Conservation (phyloP, 805 yeast species). For the Starmera amethionina region DNA sequence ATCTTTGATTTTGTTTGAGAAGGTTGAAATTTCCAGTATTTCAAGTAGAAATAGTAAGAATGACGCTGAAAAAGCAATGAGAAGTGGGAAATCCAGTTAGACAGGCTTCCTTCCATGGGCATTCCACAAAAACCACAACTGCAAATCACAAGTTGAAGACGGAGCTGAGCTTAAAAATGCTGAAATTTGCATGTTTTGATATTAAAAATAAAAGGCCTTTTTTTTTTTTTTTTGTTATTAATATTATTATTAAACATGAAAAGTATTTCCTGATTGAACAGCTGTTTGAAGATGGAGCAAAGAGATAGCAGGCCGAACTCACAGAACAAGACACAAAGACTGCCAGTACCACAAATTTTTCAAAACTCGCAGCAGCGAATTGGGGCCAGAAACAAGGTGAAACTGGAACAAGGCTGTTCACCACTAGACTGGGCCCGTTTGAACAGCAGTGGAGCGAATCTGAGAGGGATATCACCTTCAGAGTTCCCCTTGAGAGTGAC, state of each 20-base stretch:
- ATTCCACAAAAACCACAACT: too few relatives aligned
- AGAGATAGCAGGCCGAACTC: not conserved
- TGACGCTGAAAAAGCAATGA: too few relatives aligned
- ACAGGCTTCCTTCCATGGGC: too few relatives aligned
- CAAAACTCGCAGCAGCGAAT: not conserved
- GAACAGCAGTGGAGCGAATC: slow-evolving; percentile 35
- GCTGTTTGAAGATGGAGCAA: not conserved
- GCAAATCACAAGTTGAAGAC: too few relatives aligned
- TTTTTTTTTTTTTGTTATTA: too few relatives aligned
- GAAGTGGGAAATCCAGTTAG: too few relatives aligned
- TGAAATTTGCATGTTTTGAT: too few relatives aligned
- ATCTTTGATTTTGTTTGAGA: not conserved
- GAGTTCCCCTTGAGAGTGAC: slow-evolving; percentile 52
- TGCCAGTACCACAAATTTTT: not conserved
- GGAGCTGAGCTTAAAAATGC: too few relatives aligned
- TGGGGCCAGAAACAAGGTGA: slow-evolving; percentile 40
- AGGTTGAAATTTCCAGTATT: slow-evolving; percentile 14
- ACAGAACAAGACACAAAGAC: not conserved
- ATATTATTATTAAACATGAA: too few relatives aligned
- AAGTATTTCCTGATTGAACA: too few relatives aligned
- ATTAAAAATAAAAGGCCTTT: too few relatives aligned
- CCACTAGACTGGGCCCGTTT: slow-evolving; percentile 79
- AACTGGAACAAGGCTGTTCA: slow-evolving; percentile 68
- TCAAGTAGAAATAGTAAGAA: slow-evolving; percentile 8
- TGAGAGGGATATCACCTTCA: slow-evolving; percentile 41